Percentiles rank a stretch among this genome's conserved stretches.
Evolutionary conservation across 805 yeast genomes (phyloP).

Genomic region (Cyberlindnera galapagoensis): DNA sequence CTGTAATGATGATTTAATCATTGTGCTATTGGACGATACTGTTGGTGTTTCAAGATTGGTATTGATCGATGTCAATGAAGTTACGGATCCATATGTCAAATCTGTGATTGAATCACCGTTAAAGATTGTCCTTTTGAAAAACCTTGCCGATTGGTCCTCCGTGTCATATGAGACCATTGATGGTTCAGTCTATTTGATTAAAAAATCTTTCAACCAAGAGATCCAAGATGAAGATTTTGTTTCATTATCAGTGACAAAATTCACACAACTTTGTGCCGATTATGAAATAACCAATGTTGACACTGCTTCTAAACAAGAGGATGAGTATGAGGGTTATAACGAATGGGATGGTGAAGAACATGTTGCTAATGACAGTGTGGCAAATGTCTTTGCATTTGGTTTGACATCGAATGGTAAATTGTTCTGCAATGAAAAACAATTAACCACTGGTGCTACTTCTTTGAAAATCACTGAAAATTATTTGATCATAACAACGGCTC

Average conservation of each 20-base stretch:
- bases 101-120: constrained; percentile 38
- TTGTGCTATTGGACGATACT: constrained; percentile 50
- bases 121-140: constrained; percentile 50
- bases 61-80: constrained; percentile 40
- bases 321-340: constrained; percentile 19
- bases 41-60: constrained; percentile 43
- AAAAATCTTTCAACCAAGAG: constrained; percentile 14
- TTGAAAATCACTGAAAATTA: constrained; percentile 64
- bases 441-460: constrained; percentile 78
- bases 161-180: constrained; percentile 57
- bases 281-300: constrained; percentile 39
- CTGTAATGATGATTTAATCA: constrained; percentile 43
- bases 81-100: constrained; percentile 33
- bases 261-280: constrained; percentile 67
- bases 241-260: constrained; percentile 34
- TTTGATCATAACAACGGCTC: constrained; percentile 81
- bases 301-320: constrained; percentile 7
- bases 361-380: constrained; percentile 21
- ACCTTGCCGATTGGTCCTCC: constrained; percentile 44
- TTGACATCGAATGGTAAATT: constrained; percentile 70
- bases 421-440: constrained; percentile 50
- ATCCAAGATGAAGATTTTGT: constrained; percentile 25
- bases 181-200: constrained; percentile 46
- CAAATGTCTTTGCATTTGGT: constrained; percentile 52
- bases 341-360: constrained; percentile 25